phyloP scores from a whole-genome alignment of 805 yeast genomes.

The Nematodospora valgi region DNA sequence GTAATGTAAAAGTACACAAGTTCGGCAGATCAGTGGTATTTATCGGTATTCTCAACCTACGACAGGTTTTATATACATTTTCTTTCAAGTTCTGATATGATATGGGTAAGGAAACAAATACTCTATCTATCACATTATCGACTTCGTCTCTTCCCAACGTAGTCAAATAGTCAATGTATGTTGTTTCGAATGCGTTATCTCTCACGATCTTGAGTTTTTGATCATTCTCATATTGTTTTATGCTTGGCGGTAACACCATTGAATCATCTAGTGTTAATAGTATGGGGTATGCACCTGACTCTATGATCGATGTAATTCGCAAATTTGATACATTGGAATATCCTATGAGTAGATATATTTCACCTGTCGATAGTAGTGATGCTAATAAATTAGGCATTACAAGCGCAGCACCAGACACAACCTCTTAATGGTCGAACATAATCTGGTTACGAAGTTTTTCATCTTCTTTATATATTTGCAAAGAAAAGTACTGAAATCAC shows the following conservation, averaged over 20 bases:
- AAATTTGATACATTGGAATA: conserved; percentile 41
- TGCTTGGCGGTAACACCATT: conserved; percentile 17
- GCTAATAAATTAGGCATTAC: conserved; percentile 26
- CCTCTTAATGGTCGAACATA: too few relatives aligned
- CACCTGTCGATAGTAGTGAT: conserved; percentile 45
- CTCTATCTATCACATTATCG: conserved; percentile 66
- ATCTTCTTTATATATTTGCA: too few relatives aligned
- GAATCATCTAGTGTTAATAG: conserved; percentile 40
- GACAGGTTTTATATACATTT: conserved; percentile 50
- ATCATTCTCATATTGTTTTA: conserved; percentile 21
- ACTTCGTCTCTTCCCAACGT: conserved; percentile 61
- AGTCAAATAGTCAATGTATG: conserved; percentile 37
- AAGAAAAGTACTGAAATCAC: too few relatives aligned
- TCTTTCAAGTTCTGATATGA: conserved; percentile 25
- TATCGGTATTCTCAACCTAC: conserved; percentile 68
- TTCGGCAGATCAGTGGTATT: conserved; percentile 74
- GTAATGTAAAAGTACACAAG: conserved; percentile 68
- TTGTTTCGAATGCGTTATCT: conserved; percentile 1
- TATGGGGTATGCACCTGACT: conserved; percentile 53
- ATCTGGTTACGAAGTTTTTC: too few relatives aligned
- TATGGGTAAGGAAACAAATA: conserved; percentile 55
- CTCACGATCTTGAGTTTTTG: conserved; percentile 23
- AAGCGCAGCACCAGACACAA: too few relatives aligned
- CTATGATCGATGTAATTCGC: conserved; percentile 47
- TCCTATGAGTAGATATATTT: conserved; percentile 59